These are phyloP conservation scores for Grifola frondosa DNA, from an alignment of 1,284 basidiomycete species.

Conservation along the genomic window DNA sequence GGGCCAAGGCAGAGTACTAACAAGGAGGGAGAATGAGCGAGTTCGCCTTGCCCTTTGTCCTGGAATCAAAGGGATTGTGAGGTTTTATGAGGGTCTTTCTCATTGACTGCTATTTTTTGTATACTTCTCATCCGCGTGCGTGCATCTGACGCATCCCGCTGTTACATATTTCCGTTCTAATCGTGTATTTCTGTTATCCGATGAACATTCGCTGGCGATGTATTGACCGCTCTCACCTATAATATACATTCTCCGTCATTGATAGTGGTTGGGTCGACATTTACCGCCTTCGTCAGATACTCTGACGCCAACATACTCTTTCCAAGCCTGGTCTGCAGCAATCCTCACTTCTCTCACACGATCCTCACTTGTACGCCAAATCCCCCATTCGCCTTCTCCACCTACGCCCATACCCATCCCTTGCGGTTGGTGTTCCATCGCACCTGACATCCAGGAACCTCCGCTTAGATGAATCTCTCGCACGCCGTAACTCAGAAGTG, in stretches of 20 bases:
- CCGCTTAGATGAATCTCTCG: constrained; percentile 73
- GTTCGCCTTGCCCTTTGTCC: constrained; percentile 68
- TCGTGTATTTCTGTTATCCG: not conserved
- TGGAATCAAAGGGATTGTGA: constrained; percentile 53
- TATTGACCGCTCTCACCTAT: not conserved
- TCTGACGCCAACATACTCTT: constrained; percentile 3
- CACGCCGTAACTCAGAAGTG: constrained; percentile 54
- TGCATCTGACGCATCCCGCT: too few relatives aligned
- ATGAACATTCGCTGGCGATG: not conserved
- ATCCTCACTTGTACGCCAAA: constrained; percentile 63
- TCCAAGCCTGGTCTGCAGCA: constrained; percentile 38
- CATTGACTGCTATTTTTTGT: constrained; percentile 5
- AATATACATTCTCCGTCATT: not conserved
- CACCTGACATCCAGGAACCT: constrained; percentile 56
- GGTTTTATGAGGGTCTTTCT: constrained; percentile 51
- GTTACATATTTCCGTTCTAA: not conserved
- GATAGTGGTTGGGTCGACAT: not conserved
- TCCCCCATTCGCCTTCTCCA: constrained; percentile 56
- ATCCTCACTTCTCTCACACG: constrained; percentile 51
- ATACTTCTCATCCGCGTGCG: not conserved
- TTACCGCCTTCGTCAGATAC: not conserved
- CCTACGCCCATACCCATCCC: constrained; percentile 70
- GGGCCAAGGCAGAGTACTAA: constrained; percentile 36
- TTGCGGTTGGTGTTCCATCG: constrained; percentile 49
- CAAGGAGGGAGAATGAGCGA: constrained; percentile 60